These are phyloP conservation scores for Rhynchospora breviuscula DNA, from an alignment of 176 grass and related monocot species.

Conservation along the genomic window DNA sequence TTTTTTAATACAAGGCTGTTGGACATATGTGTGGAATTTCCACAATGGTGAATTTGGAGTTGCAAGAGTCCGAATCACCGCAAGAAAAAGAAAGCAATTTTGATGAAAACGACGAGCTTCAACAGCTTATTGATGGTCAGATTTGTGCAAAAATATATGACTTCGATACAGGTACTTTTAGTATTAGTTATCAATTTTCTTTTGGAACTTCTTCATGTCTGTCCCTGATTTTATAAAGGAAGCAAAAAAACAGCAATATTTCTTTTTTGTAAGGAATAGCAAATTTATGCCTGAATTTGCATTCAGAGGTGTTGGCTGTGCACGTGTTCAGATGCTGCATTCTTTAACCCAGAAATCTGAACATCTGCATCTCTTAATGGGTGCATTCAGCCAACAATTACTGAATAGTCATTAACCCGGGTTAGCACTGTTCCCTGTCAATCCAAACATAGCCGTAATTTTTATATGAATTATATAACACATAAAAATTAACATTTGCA, in stretches of 20 bases:
- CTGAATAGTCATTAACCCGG: background rate
- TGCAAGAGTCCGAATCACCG: conserved; percentile 63
- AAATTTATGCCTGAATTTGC: background rate
- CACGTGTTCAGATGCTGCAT: background rate
- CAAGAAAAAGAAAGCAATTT: conserved; percentile 53
- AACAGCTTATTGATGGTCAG: conserved; percentile 89
- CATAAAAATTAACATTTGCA: too few relatives aligned
- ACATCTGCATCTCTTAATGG: background rate
- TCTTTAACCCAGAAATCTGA: background rate
- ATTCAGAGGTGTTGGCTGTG: background rate
- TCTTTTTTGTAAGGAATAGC: background rate
- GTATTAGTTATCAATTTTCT: background rate
- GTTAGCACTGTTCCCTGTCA: too few relatives aligned
- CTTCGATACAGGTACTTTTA: conserved; percentile 42
- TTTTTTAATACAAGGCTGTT: conserved; percentile 56
- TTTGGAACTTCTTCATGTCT: background rate
- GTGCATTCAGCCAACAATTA: background rate
- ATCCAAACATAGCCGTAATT: too few relatives aligned
- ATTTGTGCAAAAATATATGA: conserved; percentile 76
- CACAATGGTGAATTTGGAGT: conserved; percentile 45
- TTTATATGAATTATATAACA: too few relatives aligned
- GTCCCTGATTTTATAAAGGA: background rate
- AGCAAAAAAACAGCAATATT: background rate
- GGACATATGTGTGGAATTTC: conserved; percentile 64
- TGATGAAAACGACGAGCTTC: conserved; percentile 74